phyloP scores from a whole-genome alignment of 2,329 filamentous ascomycete genomes.

The Apiospora rasikravindrae region DNA sequence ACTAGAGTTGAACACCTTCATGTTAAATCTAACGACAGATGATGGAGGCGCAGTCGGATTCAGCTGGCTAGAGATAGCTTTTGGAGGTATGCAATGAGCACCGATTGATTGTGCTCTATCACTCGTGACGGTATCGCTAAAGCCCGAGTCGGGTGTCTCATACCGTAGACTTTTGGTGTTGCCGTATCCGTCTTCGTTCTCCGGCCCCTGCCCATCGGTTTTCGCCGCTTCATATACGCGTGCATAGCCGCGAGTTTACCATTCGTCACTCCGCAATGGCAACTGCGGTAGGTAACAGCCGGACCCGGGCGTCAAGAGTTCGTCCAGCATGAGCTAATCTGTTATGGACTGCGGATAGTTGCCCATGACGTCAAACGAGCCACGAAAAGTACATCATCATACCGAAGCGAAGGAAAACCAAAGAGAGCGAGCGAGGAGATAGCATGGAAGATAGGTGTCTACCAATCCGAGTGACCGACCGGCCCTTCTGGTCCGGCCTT shows the following conservation, averaged over 20 bases:
- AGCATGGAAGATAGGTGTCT: no score
- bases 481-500: slow-evolving; percentile 2
- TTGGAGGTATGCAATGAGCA: not conserved
- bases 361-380: not conserved
- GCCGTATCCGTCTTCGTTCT: not conserved
- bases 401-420: not conserved
- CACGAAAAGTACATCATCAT: not conserved
- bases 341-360: not conserved
- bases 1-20: not conserved
- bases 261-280: not conserved
- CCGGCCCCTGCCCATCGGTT: not conserved
- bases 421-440: no score
- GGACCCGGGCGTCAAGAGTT: not conserved
- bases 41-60: not conserved
- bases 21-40: not conserved
- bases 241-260: not conserved
- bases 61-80: not conserved
- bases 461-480: not conserved
- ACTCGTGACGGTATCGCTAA: not conserved
- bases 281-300: not conserved
- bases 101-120: not conserved
- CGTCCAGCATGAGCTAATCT: not conserved
- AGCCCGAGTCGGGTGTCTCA: not conserved
- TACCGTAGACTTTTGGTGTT: not conserved
- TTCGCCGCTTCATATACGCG: not conserved